Conservation (phyloP, 495 filamentous ascomycete species). For the Parathielavia appendiculata region DNA sequence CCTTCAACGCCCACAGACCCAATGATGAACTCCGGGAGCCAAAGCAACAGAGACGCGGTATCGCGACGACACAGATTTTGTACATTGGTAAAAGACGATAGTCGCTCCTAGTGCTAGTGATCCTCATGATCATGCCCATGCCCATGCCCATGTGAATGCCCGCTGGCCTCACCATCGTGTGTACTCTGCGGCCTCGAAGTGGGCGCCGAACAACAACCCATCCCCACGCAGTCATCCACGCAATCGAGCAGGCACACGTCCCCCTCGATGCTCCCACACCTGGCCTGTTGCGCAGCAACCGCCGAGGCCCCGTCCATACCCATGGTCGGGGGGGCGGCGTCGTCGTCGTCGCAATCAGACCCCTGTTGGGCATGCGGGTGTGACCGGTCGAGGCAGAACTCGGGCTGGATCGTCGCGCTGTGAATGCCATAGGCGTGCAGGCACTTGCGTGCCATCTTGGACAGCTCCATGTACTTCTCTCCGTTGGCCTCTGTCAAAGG, state of each 20-base stretch:
- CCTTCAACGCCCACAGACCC: neutral
- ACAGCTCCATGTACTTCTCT: slow-evolving; percentile 84
- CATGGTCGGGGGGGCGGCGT: slow-evolving; percentile 28
- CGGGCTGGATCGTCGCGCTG: slow-evolving; percentile 96
- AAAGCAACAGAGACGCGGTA: no score
- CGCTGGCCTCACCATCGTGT: slow-evolving; percentile 12
- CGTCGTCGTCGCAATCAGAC: neutral
- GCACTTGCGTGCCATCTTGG: slow-evolving; percentile 70
- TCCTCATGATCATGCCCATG: slow-evolving; percentile 13
- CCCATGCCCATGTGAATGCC: slow-evolving; percentile 13
- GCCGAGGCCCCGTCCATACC: slow-evolving; percentile 34
- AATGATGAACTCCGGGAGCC: neutral
- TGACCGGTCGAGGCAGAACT: slow-evolving; percentile 65
- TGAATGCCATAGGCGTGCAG: slow-evolving; percentile 95
- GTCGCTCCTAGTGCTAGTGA: neutral
- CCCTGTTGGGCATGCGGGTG: slow-evolving; percentile 29
- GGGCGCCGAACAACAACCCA: slow-evolving; percentile 60
- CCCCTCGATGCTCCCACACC: slow-evolving; percentile 49
- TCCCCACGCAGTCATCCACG: slow-evolving; percentile 69
- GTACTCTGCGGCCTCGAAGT: slow-evolving; percentile 28
- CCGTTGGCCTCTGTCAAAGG: slow-evolving; percentile 63
- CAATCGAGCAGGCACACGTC: slow-evolving; percentile 78
- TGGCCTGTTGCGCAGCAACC: slow-evolving; percentile 40
- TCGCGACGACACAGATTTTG: neutral
- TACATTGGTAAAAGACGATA: neutral